Percentiles rank a stretch among this genome's conserved stretches.
Evolutionary conservation across 176 grass and related monocot species (phyloP).

Genomic region (Bromus sterilis): DNA sequence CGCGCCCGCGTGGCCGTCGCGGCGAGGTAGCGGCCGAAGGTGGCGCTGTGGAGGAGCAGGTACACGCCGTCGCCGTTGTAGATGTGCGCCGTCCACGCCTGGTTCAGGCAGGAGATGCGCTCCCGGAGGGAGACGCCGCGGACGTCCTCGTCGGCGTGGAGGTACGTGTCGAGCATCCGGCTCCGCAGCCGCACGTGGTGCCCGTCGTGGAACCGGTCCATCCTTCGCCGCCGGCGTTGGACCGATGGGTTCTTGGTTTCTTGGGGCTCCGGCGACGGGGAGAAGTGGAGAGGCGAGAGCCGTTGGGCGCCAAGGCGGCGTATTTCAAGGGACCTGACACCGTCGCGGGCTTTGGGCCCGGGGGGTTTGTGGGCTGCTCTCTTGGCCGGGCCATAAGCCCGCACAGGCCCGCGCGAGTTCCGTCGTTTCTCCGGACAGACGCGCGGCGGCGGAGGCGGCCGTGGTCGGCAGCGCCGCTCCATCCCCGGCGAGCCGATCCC

Average conservation of each 20-base stretch:
- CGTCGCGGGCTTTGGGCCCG: no score
- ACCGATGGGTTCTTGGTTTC: neutral
- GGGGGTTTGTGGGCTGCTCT: no score
- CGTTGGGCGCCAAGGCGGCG: no score
- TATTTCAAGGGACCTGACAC: no score
- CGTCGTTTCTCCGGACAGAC: no score
- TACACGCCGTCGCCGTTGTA: neutral
- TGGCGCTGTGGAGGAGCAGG: neutral
- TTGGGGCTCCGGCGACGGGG: no score
- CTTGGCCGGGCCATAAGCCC: no score
- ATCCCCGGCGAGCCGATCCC: no score
- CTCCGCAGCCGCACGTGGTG: slow-evolving; percentile 5
- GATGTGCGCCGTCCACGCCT: slow-evolving; percentile 6
- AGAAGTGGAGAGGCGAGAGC: no score
- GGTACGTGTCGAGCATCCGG: neutral
- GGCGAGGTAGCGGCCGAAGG: slow-evolving; percentile 20
- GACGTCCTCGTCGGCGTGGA: slow-evolving; percentile 12
- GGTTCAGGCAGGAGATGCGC: neutral
- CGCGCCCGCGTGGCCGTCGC: neutral
- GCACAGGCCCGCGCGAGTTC: no score
- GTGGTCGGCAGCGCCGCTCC: no score
- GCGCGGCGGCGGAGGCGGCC: no score
- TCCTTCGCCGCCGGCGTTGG: neutral
- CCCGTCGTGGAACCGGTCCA: neutral
- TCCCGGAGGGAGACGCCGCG: neutral